phyloP scores from a whole-genome alignment of 2,329 filamentous ascomycete species.

The Zymoseptoria ardabiliae region DNA sequence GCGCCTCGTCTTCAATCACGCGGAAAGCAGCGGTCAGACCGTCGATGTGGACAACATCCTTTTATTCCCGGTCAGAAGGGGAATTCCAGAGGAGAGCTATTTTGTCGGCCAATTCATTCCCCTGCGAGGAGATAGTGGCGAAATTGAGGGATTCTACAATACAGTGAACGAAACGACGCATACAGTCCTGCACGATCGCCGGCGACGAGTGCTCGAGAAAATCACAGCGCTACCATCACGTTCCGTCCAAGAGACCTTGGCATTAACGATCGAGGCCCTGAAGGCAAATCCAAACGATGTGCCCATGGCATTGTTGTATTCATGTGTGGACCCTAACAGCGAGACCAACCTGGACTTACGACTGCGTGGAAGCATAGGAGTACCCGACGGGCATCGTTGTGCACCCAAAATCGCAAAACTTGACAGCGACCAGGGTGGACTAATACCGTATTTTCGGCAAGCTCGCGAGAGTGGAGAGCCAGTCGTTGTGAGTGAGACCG shows the following conservation, averaged over 20 bases:
- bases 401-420: slow-evolving; percentile 7
- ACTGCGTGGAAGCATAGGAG: slow-evolving; percentile 7
- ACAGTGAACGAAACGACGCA: slow-evolving; percentile 16
- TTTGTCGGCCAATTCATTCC: slow-evolving; percentile 20
- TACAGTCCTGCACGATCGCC: slow-evolving; percentile 11
- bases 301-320: slow-evolving; percentile 13
- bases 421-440: slow-evolving; percentile 2
- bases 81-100: slow-evolving; percentile 18
- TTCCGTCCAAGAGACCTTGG: slow-evolving; percentile 3
- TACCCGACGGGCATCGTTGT: slow-evolving; percentile 8
- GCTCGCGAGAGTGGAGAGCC: slow-evolving; percentile 2
- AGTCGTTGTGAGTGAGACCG: slow-evolving; percentile 2
- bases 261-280: slow-evolving; percentile 9
- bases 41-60: slow-evolving; percentile 13
- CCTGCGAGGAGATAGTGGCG: slow-evolving; percentile 11
- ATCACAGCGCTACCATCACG: slow-evolving; percentile 7
- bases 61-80: slow-evolving; percentile 11
- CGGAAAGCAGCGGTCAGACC: slow-evolving; percentile 10
- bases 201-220: slow-evolving; percentile 7
- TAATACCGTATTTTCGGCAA: slow-evolving; percentile 8
- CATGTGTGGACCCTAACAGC: slow-evolving; percentile 8
- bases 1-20: slow-evolving; percentile 5
- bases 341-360: slow-evolving; percentile 1
- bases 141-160: slow-evolving; percentile 19
- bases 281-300: slow-evolving; percentile 12